These are phyloP conservation scores for Friedmanniomyces simplex DNA, from an alignment of 495 filamentous ascomycete genomes.

Conservation along the genomic window DNA sequence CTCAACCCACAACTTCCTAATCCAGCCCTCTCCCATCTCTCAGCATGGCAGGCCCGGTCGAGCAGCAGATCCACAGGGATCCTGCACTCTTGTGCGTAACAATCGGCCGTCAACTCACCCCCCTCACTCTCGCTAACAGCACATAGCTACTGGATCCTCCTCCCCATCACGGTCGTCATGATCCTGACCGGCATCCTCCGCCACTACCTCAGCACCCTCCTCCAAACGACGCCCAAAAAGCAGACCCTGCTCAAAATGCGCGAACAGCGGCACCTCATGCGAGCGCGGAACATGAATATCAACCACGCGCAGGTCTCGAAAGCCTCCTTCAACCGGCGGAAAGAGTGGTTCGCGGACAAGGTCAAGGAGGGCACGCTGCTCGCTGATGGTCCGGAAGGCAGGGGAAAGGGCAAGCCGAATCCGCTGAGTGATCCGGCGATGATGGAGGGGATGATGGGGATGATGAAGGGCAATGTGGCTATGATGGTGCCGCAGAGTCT, in stretches of 20 bases:
- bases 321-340: constrained; percentile 65
- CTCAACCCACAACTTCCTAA: neutral
- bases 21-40: neutral
- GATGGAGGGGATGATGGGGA: constrained; percentile 99
- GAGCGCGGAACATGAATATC: constrained; percentile 72
- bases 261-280: constrained; percentile 79
- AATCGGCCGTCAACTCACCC: constrained; percentile 2
- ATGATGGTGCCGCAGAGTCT: constrained; percentile 99
- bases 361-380: constrained; percentile 80
- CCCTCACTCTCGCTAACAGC: neutral
- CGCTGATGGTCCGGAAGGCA: constrained; percentile 67
- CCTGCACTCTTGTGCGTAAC: constrained; percentile 80
- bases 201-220: constrained; percentile 87
- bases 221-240: constrained; percentile 77
- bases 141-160: constrained; percentile 88
- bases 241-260: constrained; percentile 62
- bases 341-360: constrained; percentile 64
- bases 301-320: constrained; percentile 65
- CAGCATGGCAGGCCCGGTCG: constrained; percentile 73
- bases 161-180: constrained; percentile 96
- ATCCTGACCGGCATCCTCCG: constrained; percentile 90
- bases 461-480: constrained; percentile 99
- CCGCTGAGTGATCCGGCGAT: constrained; percentile 94
- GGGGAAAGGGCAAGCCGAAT: constrained; percentile 80
- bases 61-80: constrained; percentile 97